Evolutionary conservation across 2,329 filamentous ascomycete genomes (phyloP), one percentile per base, ranked within the genome.

Genomic region (Fulvia fulva): DNA sequence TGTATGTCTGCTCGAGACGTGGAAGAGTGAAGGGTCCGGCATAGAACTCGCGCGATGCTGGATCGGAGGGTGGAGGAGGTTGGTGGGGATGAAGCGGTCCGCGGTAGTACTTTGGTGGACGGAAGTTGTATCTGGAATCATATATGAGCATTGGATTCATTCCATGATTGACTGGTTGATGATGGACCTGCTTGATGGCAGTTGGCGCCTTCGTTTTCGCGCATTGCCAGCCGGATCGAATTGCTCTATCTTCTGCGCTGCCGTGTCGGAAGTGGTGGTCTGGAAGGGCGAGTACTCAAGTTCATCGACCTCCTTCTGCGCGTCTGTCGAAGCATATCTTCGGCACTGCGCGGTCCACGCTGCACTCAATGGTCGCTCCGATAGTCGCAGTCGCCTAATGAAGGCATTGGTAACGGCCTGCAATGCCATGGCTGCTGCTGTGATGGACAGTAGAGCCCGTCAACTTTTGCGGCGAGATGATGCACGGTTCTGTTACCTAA

Each of bases 81-180:
- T 96, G 91, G 70, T 97, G 86, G 52, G 94, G 94, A 73, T 97
- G 92, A 23, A 97, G 82, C 63, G 92, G 92, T 57, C 94, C 94
- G 70, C 93, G 90, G 75, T 96, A 87, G 82, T 92, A 99, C 78
- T 93, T 94, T 63, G 94, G 94, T 52, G 93, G 88, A 64, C 92
- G 91, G 76, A 89, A 97, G 76, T 96, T 90, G 78, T 97, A 99
- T 82, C 93, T 96, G 62, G 26, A 60, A 53, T 19, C 26, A 25
- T 22, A 52, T 25, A 57, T 51, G 23, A 34, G 41, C 26, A 19
- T 43, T 53, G 34, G 9, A 19, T 19, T 22, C 7, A 14, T 6
- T 19, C n/a, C 46, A 43, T n/a, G 26, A n/a, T 32, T 25, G n/a
- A n/a, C n/a, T n/a, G n/a, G n/a, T 30, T 11, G 3, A 11, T 46